Evolutionary conservation across 1,284 basidiomycete genomes (phyloP), one percentile per base, ranked within the genome.

Genomic region (Ustilago sp.): DNA sequence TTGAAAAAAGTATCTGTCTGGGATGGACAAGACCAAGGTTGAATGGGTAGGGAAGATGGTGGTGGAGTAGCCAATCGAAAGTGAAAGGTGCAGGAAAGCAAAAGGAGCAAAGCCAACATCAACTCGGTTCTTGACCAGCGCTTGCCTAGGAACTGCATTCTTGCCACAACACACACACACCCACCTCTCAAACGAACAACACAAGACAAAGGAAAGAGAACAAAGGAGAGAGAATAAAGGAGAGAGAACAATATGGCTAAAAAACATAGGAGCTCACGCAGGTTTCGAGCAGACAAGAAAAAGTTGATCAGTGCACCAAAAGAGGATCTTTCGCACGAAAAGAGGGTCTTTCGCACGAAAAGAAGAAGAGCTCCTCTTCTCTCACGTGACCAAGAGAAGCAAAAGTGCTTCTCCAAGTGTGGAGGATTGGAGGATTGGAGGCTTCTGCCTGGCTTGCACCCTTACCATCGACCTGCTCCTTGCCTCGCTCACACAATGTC

Each of bases 381-480:
- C 19, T 1, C 53, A 61, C 64, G 55, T 63, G 59, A 59, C 60
- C 23, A 28, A 28, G 23, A 28, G 23, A 28, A 28, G 23, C 23
- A 3, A 2, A 3, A 3, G 3, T 3, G 23, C 23, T 28, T 28
- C 23, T 28, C 3, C 23, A 28, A 28, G 50, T 31, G 23, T 0
- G 13, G 34, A 52, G 58, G 19, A 57, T 28, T 68, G 67, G 67
- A 68, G 67, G 65, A 57, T 28, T 68, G 67, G 67, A 68, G 67
- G 65, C 45, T 57, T 51, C 17, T 11, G 35, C 23, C 8, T 32
- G 23, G 41, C 41, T 47, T 47, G 57, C 38, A 60, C 50, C 62
- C 68, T 61, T 70, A 50, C 28, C 38, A 11, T 11, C 9, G n/a
- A 47, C 17, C 32, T 38, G 23, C 36, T 4, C 17, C 8, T n/a